phyloP scores from a whole-genome alignment of 2,329 filamentous ascomycete genomes.

The Dryadomyces sulphureus region DNA sequence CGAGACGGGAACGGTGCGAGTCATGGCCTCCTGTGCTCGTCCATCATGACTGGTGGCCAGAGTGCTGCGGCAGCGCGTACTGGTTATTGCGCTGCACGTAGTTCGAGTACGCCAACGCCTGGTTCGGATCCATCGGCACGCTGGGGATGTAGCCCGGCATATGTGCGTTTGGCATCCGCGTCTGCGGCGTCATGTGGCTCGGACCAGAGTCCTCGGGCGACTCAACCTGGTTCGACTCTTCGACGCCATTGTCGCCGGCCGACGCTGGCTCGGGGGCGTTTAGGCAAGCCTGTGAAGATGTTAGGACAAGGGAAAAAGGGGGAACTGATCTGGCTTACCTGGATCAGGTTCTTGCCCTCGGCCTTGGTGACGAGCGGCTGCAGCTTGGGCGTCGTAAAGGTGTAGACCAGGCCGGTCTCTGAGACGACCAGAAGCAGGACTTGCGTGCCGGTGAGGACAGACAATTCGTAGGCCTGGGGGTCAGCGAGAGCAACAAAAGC shows the following conservation, averaged over 20 bases:
- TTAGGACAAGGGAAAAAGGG: slow-evolving; percentile 17
- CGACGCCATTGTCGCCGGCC: slow-evolving; percentile 68
- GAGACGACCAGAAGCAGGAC: slow-evolving; percentile 92
- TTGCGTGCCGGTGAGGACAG: slow-evolving; percentile 94
- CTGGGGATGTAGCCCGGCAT: slow-evolving; percentile 50
- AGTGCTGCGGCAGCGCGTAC: slow-evolving; percentile 71
- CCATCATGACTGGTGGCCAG: slow-evolving; percentile 60
- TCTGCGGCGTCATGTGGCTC: slow-evolving; percentile 55
- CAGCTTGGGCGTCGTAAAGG: slow-evolving; percentile 95
- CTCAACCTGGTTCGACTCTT: slow-evolving; percentile 63
- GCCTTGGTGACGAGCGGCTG: slow-evolving; percentile 96
- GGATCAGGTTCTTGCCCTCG: slow-evolving; percentile 97
- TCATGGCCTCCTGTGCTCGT: not conserved
- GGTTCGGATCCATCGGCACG: slow-evolving; percentile 59
- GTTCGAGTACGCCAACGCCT: slow-evolving; percentile 70
- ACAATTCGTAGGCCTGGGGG: slow-evolving; percentile 81
- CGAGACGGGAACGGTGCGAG: not conserved
- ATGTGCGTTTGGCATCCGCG: slow-evolving; percentile 48
- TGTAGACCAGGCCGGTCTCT: slow-evolving; percentile 94
- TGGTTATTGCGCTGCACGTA: slow-evolving; percentile 63
- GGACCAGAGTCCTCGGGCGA: slow-evolving; percentile 80
- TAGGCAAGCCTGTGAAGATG: slow-evolving; percentile 59
- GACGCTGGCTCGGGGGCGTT: slow-evolving; percentile 85
- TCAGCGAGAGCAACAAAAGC: slow-evolving; percentile 2
- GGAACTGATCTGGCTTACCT: slow-evolving; percentile 45